Evolutionary conservation across 225 moss, liverwort and hornwort genomes (phyloP).

Genomic region (Rhytidiadelphus loreus): DNA sequence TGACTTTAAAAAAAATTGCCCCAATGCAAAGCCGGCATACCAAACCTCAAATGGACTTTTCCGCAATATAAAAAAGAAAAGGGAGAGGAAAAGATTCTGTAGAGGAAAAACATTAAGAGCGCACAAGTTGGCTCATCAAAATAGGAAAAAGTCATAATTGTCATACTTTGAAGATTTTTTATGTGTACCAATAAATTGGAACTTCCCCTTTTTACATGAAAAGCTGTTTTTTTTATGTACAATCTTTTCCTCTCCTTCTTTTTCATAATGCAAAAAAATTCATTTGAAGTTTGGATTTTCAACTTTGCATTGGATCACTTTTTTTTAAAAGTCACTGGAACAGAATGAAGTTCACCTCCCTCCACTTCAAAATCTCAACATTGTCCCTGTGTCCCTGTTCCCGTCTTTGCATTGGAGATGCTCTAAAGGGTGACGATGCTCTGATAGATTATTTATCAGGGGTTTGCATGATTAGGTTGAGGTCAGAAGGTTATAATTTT

Average conservation of each 20-base stretch:
- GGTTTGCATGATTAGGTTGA: neutral
- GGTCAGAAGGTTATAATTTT: neutral
- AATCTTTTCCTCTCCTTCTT: neutral
- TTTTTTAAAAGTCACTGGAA: neutral
- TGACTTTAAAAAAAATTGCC: neutral
- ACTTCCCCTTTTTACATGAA: no score
- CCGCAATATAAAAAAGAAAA: neutral
- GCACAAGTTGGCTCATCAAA: no score
- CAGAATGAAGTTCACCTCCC: rapidly evolving
- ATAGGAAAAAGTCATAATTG: neutral
- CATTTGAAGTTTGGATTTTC: neutral
- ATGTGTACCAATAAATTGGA: neutral
- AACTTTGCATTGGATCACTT: neutral
- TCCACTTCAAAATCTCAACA: neutral
- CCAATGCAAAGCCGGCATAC: rapidly evolving
- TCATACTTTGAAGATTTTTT: neutral
- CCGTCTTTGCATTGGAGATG: neutral
- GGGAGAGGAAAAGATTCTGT: neutral
- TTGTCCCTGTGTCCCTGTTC: no score
- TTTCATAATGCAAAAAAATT: neutral
- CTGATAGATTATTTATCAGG: neutral
- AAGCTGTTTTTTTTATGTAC: no score
- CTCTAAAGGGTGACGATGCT: neutral
- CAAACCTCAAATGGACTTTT: neutral
- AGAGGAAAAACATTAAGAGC: neutral